Conservation (phyloP, 2,329 filamentous ascomycete genomes). For the Aspergillus terreus region DNA sequence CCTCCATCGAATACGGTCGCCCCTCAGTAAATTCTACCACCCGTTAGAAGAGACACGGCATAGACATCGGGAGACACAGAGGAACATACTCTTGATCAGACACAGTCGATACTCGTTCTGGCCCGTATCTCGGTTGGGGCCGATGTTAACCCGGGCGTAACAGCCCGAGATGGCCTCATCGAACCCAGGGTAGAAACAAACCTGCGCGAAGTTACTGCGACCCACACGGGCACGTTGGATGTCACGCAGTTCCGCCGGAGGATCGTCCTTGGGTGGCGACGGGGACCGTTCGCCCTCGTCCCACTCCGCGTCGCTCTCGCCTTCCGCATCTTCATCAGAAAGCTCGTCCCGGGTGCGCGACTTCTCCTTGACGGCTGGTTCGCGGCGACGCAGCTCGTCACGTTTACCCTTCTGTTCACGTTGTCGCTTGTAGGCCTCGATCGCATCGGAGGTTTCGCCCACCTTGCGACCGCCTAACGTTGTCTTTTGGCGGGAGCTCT, state of each 20-base stretch:
- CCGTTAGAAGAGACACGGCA: not conserved
- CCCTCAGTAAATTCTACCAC: slow-evolving; percentile 68
- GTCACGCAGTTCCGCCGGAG: slow-evolving; percentile 71
- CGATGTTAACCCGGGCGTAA: slow-evolving; percentile 80
- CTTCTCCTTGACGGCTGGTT: slow-evolving; percentile 46
- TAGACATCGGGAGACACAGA: slow-evolving; percentile 9
- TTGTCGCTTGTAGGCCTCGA: slow-evolving; percentile 66
- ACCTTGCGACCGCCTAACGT: slow-evolving; percentile 63
- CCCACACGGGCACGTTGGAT: slow-evolving; percentile 81
- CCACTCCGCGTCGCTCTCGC: slow-evolving; percentile 78
- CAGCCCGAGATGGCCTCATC: slow-evolving; percentile 77
- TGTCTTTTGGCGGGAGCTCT: slow-evolving; percentile 68
- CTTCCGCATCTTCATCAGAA: slow-evolving; percentile 62
- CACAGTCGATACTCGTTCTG: slow-evolving; percentile 83
- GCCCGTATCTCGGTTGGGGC: slow-evolving; percentile 68
- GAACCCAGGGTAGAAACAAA: slow-evolving; percentile 92
- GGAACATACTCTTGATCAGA: slow-evolving; percentile 69
- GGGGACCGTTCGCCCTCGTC: slow-evolving; percentile 55
- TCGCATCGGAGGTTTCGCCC: slow-evolving; percentile 65
- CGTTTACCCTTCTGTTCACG: slow-evolving; percentile 56
- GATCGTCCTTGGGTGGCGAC: slow-evolving; percentile 57
- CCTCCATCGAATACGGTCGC: slow-evolving; percentile 78
- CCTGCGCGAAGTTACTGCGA: slow-evolving; percentile 78
- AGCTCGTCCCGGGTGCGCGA: slow-evolving; percentile 61
- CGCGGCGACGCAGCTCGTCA: slow-evolving; percentile 45